A percentile compares a stretch with the other conserved stretches of the same genome.
Conservation (phyloP, 805 yeast genomes). For the Ogataea minuta region DNA sequence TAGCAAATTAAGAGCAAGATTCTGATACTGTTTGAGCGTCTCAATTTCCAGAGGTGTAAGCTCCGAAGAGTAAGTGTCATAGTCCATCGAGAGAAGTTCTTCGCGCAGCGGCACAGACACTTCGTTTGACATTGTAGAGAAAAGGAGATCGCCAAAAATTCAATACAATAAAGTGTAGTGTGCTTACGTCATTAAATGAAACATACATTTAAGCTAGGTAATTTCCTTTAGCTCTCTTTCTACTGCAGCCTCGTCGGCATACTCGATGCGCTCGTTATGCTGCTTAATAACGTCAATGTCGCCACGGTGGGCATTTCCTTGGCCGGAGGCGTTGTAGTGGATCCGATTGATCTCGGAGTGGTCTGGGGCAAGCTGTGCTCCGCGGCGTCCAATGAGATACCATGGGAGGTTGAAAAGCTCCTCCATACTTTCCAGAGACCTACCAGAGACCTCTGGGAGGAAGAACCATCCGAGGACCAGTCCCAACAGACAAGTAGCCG, state of each 20-base stretch:
- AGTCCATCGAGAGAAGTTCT: slow-evolving; percentile 23
- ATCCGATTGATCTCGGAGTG: slow-evolving; percentile 23
- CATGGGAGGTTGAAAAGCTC: slow-evolving; percentile 53
- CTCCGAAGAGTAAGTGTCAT: slow-evolving; percentile 29
- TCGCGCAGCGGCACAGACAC: slow-evolving; percentile 8
- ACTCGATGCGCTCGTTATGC: slow-evolving; percentile 13
- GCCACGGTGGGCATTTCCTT: slow-evolving; percentile 18
- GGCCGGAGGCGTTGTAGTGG: slow-evolving; percentile 12
- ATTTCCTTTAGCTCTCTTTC: slow-evolving; percentile 9
- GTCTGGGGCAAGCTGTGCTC: slow-evolving; percentile 52
- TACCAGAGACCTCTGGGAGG: slow-evolving; percentile 50
- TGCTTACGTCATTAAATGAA: background rate
- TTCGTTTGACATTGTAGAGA: slow-evolving; percentile 1
- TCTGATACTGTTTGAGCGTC: slow-evolving; percentile 40
- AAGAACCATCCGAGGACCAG: slow-evolving; percentile 49
- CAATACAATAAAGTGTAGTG: background rate
- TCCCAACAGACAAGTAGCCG: slow-evolving; percentile 41
- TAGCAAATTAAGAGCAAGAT: slow-evolving; percentile 34
- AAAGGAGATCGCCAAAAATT: background rate
- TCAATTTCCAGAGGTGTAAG: slow-evolving; percentile 35
- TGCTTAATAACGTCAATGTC: slow-evolving; percentile 15
- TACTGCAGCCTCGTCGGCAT: slow-evolving; percentile 13
- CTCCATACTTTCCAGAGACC: slow-evolving; percentile 52
- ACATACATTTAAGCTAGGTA: background rate
- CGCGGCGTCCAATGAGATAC: slow-evolving; percentile 56